Conservation (phyloP, 2,329 filamentous ascomycete genomes). For the Botrytis medusae region DNA sequence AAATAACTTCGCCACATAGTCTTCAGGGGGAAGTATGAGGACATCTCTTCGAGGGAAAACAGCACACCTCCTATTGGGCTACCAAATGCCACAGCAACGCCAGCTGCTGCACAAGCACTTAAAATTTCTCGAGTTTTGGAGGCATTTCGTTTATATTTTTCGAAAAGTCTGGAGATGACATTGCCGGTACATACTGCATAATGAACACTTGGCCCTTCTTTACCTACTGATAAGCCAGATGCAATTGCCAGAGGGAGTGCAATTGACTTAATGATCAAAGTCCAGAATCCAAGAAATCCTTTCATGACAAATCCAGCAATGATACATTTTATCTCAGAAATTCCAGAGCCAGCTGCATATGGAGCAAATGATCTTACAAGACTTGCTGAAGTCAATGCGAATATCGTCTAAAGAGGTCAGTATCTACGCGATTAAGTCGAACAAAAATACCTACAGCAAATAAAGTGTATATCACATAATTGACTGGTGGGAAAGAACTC, state of each 20-base stretch:
- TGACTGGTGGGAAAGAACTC: conserved; percentile 74
- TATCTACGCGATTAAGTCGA: background rate
- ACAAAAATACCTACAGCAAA: conserved; percentile 63
- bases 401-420: conserved; percentile 57
- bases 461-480: conserved; percentile 84
- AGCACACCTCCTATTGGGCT: conserved; percentile 95
- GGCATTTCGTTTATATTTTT: conserved; percentile 87
- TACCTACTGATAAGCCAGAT: conserved; percentile 90
- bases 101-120: conserved; percentile 90
- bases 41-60: conserved; percentile 98
- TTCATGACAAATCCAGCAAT: conserved; percentile 99
- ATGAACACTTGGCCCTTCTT: conserved; percentile 97
- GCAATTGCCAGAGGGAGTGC: conserved; percentile 89
- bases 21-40: conserved; percentile 92
- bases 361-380: conserved; percentile 91
- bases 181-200: conserved; percentile 98
- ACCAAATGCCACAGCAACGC: conserved; percentile 94
- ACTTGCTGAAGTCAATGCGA: conserved; percentile 78
- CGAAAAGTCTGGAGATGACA: conserved; percentile 89
- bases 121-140: conserved; percentile 94
- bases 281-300: conserved; percentile 90
- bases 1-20: conserved; percentile 99
- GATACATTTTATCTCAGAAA: conserved; percentile 99
- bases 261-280: conserved; percentile 89
- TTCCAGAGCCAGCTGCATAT: conserved; percentile 93